Conservation (phyloP, 208 protist species). For the Crithidia mellificae region DNA sequence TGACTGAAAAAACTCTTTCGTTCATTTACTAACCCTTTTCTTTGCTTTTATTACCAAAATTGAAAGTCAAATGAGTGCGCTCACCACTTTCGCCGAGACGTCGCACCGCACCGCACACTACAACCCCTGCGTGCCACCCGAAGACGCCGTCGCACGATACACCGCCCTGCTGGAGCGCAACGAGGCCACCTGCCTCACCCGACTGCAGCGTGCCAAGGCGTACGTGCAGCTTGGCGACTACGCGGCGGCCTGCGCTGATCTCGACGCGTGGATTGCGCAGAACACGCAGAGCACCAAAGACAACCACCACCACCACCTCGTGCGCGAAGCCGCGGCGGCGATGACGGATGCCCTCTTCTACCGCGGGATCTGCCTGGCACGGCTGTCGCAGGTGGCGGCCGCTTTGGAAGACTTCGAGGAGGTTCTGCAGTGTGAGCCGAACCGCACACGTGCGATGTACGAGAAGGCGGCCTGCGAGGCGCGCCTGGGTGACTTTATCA, state of each 20-base stretch:
- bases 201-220: constrained; percentile 42
- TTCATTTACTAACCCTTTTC: too few species aligned
- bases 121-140: constrained; percentile 31
- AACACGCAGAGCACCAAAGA: constrained; percentile 8
- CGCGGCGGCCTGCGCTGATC: constrained; percentile 42
- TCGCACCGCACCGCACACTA: constrained; percentile 21
- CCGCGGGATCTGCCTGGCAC: constrained; percentile 55
- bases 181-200: constrained; percentile 20
- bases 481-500: constrained; percentile 61
- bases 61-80: not conserved
- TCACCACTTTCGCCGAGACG: not conserved
- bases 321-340: constrained; percentile 3
- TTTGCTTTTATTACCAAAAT: constrained; percentile 1
- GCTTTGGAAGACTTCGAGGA: constrained; percentile 68
- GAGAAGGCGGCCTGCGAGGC: constrained; percentile 77
- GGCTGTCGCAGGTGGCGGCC: constrained; percentile 49
- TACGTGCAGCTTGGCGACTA: constrained; percentile 46
- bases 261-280: constrained; percentile 36
- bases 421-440: constrained; percentile 60
- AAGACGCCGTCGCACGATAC: constrained; percentile 39
- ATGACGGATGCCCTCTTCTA: constrained; percentile 38
- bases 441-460: constrained; percentile 65
- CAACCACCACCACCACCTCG: not conserved
- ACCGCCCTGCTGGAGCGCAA: constrained; percentile 29
- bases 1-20: too few species aligned